A percentile compares a stretch with the other conserved stretches of the same genome.
These are phyloP conservation scores for Knoxia roxburghii DNA, from an alignment of 257 asterid genomes.

Conservation along the genomic window DNA sequence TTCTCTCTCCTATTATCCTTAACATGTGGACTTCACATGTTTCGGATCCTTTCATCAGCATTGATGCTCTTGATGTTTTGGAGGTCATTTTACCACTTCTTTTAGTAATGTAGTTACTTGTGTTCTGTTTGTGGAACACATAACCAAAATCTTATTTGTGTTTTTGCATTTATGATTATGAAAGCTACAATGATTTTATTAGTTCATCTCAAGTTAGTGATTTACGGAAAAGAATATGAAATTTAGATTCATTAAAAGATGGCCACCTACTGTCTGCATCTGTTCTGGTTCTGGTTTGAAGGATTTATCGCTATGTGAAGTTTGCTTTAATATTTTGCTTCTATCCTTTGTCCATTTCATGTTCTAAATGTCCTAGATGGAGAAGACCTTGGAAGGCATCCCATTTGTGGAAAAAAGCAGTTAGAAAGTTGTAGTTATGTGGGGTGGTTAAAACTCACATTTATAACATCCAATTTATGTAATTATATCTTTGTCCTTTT, in stretches of 20 bases:
- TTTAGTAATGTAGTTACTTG: background rate
- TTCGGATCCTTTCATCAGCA: slow-evolving; percentile 92
- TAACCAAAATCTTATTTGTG: background rate
- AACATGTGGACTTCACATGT: slow-evolving; percentile 93
- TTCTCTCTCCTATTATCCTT: slow-evolving; percentile 83
- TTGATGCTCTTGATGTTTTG: slow-evolving; percentile 92
- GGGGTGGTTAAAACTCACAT: background rate
- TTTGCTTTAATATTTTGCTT: background rate
- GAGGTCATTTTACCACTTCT: slow-evolving; percentile 45
- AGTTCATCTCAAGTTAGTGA: background rate
- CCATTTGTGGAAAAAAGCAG: background rate
- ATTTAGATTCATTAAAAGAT: background rate
- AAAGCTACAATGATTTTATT: background rate
- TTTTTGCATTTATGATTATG: background rate
- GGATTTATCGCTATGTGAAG: background rate
- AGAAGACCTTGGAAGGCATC: background rate
- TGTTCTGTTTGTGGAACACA: background rate
- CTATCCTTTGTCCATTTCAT: background rate
- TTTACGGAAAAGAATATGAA: background rate
- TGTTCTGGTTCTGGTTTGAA: background rate
- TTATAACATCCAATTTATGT: background rate
- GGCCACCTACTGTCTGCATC: background rate
- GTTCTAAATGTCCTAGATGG: background rate
- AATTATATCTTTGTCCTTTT: slow-evolving; percentile 8
- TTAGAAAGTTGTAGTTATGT: background rate